Percentiles rank a stretch among this genome's conserved stretches.
Conservation (phyloP, 2,329 filamentous ascomycete species). For the Cadophora luteo-olivacea region DNA sequence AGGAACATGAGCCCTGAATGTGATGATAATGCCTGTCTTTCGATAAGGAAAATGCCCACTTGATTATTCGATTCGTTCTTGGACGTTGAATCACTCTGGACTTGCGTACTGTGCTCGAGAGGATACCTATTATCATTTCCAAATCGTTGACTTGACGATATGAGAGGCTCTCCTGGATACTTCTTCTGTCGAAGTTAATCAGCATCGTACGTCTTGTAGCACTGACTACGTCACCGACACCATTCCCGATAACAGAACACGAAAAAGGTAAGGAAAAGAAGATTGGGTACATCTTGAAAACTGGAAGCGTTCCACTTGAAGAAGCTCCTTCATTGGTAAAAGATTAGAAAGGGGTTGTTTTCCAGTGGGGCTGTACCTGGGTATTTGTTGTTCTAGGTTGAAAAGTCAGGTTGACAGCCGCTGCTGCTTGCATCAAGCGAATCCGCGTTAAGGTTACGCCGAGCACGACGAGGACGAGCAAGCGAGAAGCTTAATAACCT, state of each 20-base stretch:
- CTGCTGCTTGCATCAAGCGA: neutral
- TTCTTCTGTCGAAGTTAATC: neutral
- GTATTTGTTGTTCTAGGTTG: neutral
- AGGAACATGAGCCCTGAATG: neutral
- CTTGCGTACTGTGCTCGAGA: neutral
- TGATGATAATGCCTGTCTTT: neutral
- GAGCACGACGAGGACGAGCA: neutral
- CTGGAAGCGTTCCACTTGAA: neutral
- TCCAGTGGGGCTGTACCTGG: neutral
- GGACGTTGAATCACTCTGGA: neutral
- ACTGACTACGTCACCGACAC: conserved; percentile 1
- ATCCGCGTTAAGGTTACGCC: neutral
- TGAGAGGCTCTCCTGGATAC: too few species aligned
- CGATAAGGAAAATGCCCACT: neutral
- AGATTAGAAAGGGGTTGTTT: neutral
- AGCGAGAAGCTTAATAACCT: neutral
- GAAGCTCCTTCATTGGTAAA: neutral
- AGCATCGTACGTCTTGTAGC: neutral
- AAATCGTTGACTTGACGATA: too few species aligned
- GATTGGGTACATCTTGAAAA: neutral
- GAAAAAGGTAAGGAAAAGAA: neutral
- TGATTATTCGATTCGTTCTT: neutral
- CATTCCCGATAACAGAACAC: neutral
- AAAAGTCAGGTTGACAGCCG: neutral
- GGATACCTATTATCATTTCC: too few species aligned